Evolutionary conservation across 257 asterid genomes (phyloP).

Genomic region (Orobanche coerulescens): DNA sequence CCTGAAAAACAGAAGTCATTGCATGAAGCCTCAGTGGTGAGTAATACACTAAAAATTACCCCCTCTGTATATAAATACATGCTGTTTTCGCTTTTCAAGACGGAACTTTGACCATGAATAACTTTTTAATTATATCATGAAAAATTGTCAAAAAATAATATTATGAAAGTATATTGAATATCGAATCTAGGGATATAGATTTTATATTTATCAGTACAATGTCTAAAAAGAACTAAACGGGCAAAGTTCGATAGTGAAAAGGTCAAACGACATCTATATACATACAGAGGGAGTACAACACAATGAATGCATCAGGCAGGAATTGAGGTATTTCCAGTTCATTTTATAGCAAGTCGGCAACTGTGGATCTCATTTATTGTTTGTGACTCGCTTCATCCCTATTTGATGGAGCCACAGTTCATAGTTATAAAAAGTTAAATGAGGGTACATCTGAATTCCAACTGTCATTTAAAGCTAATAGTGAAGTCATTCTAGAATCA

Average conservation of each 20-base stretch:
- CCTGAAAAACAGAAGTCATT: slow-evolving; percentile 38
- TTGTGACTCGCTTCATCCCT: background rate
- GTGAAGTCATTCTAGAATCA: background rate
- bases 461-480: background rate
- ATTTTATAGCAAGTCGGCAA: background rate
- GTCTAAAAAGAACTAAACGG: too few relatives aligned
- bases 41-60: slow-evolving; percentile 1
- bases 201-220: too few relatives aligned
- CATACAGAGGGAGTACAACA: too few relatives aligned
- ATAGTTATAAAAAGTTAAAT: background rate
- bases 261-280: too few relatives aligned
- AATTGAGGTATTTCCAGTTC: background rate
- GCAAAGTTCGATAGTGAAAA: too few relatives aligned
- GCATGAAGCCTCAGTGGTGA: slow-evolving; percentile 10
- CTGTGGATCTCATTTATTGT: background rate
- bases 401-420: background rate
- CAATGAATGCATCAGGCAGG: slow-evolving; percentile 2
- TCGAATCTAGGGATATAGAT: too few relatives aligned
- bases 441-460: background rate
- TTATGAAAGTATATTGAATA: too few relatives aligned
- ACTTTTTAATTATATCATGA: too few relatives aligned
- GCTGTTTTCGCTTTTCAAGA: too few relatives aligned
- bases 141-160: too few relatives aligned
- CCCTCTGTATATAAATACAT: too few relatives aligned
- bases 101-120: too few relatives aligned